A percentile compares a stretch with the other conserved stretches of the same genome.
These are phyloP conservation scores for Wickerhamiella australiensis DNA, from an alignment of 805 yeast genomes.

Conservation along the genomic window DNA sequence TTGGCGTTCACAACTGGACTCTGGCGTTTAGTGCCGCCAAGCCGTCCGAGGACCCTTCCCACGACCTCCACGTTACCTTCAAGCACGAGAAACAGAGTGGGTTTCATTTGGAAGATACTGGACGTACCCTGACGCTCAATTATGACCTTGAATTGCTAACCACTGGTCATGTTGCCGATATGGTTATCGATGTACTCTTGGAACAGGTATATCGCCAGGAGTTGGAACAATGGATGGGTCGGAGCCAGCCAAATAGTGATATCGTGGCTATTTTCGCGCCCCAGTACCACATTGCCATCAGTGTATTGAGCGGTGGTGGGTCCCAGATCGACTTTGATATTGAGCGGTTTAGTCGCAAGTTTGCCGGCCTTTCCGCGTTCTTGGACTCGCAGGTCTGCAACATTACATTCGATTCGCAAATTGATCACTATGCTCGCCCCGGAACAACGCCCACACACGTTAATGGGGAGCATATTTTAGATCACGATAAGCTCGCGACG, in stretches of 20 bases:
- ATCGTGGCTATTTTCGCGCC: constrained; percentile 48
- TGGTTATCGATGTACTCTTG: constrained; percentile 41
- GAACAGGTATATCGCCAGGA: constrained; percentile 38
- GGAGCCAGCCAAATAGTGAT: constrained; percentile 18
- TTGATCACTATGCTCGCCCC: constrained; percentile 52
- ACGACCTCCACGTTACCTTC: constrained; percentile 33
- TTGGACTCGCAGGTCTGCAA: constrained; percentile 47
- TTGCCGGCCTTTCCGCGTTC: constrained; percentile 43
- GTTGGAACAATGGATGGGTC: constrained; percentile 25
- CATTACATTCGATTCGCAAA: constrained; percentile 67
- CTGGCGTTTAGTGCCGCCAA: constrained; percentile 13
- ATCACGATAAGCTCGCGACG: constrained; percentile 50
- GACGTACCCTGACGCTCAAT: constrained; percentile 32
- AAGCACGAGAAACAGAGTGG: constrained; percentile 33
- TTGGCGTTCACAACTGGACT: constrained; percentile 20
- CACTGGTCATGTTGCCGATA: constrained; percentile 51
- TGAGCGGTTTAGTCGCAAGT: constrained; percentile 38
- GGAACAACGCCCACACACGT: constrained; percentile 23
- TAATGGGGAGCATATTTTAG: constrained; percentile 24
- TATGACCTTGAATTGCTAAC: constrained; percentile 37
- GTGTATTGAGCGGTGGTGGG: constrained; percentile 51
- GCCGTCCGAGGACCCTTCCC: constrained; percentile 11
- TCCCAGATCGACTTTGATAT: constrained; percentile 64
- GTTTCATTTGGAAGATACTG: constrained; percentile 32
- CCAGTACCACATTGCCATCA: constrained; percentile 60